A percentile compares a stretch with the other conserved stretches of the same genome.
phyloP scores from a whole-genome alignment of 139 green algal genomes.

The Volvox africanus region DNA sequence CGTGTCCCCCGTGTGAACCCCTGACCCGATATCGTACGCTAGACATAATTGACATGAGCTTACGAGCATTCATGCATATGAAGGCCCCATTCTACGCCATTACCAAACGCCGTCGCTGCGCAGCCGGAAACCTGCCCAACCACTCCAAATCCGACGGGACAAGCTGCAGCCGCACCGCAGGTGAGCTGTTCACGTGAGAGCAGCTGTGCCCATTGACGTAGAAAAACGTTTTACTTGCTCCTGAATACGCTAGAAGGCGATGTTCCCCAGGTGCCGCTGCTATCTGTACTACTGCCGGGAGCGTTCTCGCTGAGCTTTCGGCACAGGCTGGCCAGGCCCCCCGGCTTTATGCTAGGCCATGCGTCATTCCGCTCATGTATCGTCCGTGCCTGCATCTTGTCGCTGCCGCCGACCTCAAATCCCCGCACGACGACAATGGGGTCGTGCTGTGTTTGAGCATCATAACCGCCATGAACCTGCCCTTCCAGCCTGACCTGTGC shows the following conservation, averaged over 20 bases:
- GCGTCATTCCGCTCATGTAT: not conserved
- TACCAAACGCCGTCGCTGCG: too few relatives aligned
- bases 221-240: not conserved
- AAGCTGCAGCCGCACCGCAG: too few relatives aligned
- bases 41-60: too few relatives aligned
- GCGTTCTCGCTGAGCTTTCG: not conserved
- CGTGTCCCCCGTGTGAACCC: too few relatives aligned
- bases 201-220: too few relatives aligned
- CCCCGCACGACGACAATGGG: conserved; percentile 3
- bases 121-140: too few relatives aligned
- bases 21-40: too few relatives aligned
- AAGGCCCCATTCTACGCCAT: too few relatives aligned
- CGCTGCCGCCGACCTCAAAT: not conserved
- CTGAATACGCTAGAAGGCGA: conserved; percentile 11
- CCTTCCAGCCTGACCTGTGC: not conserved
- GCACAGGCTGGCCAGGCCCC: not conserved
- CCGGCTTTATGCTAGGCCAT: not conserved
- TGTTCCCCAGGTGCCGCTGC: not conserved
- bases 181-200: too few relatives aligned
- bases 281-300: not conserved
- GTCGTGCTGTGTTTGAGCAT: not conserved
- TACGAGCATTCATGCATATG: too few relatives aligned
- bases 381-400: not conserved
- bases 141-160: too few relatives aligned
- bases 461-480: not conserved